Conservation (phyloP, 768 basidiomycete species). For the Symmetrospora coprosmae region DNA sequence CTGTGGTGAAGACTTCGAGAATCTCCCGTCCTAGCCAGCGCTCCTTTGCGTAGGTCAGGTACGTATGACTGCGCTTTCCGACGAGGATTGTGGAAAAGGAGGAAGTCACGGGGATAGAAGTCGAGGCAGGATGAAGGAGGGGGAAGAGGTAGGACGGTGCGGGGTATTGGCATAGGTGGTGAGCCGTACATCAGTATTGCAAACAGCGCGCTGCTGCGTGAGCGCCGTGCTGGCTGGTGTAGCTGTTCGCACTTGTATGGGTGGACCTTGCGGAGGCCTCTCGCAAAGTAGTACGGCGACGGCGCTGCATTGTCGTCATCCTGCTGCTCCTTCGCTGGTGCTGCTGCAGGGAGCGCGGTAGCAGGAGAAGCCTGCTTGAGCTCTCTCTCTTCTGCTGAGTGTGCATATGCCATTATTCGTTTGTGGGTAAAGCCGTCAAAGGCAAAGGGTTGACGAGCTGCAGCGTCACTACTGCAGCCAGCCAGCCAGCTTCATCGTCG, state of each 20-base stretch:
- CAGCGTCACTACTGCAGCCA: no score
- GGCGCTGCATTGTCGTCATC: background rate
- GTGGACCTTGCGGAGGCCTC: constrained; percentile 16
- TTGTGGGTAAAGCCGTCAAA: no score
- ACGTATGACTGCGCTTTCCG: constrained; percentile 9
- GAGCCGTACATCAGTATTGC: background rate
- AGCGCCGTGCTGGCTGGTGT: background rate
- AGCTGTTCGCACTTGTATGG: constrained; percentile 16
- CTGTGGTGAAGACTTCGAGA: constrained; percentile 15
- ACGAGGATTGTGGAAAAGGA: background rate
- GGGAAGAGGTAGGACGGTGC: background rate
- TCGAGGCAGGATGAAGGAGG: background rate
- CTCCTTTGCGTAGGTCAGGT: background rate
- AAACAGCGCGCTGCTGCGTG: no score
- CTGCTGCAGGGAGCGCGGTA: background rate
- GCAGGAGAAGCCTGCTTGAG: background rate
- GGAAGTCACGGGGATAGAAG: background rate
- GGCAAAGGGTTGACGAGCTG: no score
- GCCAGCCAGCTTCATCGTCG: no score
- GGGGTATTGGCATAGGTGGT: background rate
- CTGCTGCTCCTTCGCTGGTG: background rate
- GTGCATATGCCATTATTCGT: background rate
- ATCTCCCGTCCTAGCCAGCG: constrained; percentile 19
- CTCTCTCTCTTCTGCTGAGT: background rate
- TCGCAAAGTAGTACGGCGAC: background rate